Evolutionary conservation across 306 rosid species (phyloP), one percentile per base, ranked within the genome.

Genomic region (Prunus salicina): DNA sequence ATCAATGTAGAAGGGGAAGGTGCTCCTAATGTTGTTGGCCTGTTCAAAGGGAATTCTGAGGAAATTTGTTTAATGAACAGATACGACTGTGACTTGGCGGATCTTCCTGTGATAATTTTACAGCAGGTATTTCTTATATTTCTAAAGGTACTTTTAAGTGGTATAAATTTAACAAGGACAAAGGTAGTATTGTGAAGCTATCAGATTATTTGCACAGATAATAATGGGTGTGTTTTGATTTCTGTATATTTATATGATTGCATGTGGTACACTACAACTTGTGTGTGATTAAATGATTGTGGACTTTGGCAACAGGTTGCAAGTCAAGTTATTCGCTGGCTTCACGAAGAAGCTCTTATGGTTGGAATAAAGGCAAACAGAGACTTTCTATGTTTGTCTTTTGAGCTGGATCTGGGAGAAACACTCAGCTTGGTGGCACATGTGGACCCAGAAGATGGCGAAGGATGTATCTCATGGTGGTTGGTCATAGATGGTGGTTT

Each of bases 381-480:
- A 1, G 97, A 89, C 84, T 90, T 92, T 74, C 87, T 95, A 49
- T 84, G 89, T 84, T 80, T 95, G 64, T 89, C 96, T 5, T 82
- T 95, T 66, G 96, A 89, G 87, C 87, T 92, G 80, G 98, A 89
- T 80, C 97, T 87, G 74, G 92, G 97, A 0, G 96, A 92, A 84
- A 86, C 92, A 75, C 90, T 90, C 3, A 82, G 88, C 62, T 81
- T 95, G 74, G 86, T 87, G 67, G 98, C 97, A 49, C 93, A 88
- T 60, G 96, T 95, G 67, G 92, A 91, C 81, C 96, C 97, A 14
- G 96, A 90, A 70, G 96, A 91, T 73, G 68, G 64, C 67, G 87
- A 87, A 49, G 96, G 96, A 18, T 89, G 95, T 80, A 90, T 95
- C 78, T 92, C 96, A 8, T 95, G 97, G 98, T 92, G 90, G 93